Evolutionary conservation across 768 basidiomycete genomes (phyloP).

Genomic region (Serendipita sp.): DNA sequence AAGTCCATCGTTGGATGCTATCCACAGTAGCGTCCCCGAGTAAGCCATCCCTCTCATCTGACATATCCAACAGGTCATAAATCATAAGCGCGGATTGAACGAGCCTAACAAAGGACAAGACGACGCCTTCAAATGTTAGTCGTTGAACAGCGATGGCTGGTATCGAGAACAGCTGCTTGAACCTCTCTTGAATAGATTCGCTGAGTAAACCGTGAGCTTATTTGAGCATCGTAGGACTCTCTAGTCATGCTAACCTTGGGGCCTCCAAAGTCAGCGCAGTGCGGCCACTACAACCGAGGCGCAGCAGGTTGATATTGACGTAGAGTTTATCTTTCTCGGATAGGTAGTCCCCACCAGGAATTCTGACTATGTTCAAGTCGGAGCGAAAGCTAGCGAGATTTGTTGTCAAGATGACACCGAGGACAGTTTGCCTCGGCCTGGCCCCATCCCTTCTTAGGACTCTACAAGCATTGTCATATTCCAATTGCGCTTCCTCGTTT

Average conservation of each 20-base stretch:
- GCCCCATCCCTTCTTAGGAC: constrained; percentile 54
- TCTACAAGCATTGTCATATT: constrained; percentile 48
- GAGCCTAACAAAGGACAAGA: constrained; percentile 62
- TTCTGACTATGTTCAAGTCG: constrained; percentile 69
- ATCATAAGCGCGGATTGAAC: constrained; percentile 55
- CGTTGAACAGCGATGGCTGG: constrained; percentile 24
- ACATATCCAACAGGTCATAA: constrained; percentile 43
- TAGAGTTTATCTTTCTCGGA: constrained; percentile 52
- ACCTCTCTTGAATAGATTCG: constrained; percentile 67
- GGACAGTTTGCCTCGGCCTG: constrained; percentile 53
- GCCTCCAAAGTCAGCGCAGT: constrained; percentile 63
- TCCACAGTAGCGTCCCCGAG: constrained; percentile 65
- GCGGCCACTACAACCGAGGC: constrained; percentile 75
- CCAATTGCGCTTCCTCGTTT: constrained; percentile 29
- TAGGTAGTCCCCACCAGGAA: constrained; percentile 55
- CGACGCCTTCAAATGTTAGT: constrained; percentile 42
- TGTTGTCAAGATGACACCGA: constrained; percentile 63
- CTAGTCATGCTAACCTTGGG: constrained; percentile 35
- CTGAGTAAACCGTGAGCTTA: constrained; percentile 23
- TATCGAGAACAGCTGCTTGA: constrained; percentile 54
- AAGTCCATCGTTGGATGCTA: constrained; percentile 52
- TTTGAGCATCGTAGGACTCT: background rate
- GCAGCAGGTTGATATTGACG: constrained; percentile 65
- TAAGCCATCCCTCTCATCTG: constrained; percentile 40
- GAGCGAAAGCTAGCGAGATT: constrained; percentile 79